Base-by-base conservation (phyloP, 1,139 yeast species). In the Lodderomyces margitis region DNA sequence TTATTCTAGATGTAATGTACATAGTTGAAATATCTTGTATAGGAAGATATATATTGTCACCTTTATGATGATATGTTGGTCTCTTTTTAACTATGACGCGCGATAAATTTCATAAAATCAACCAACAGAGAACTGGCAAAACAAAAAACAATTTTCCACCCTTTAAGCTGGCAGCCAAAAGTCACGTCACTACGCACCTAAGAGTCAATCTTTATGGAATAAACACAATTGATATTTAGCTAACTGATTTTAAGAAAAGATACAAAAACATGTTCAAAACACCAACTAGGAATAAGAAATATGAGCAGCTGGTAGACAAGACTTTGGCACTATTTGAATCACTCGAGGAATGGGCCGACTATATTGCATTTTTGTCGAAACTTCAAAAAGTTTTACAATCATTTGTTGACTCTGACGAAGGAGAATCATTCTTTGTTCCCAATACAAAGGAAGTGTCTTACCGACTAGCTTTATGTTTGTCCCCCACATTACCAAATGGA, bases 281-380 rank as follows among this genome's bases (percentile, higher is more conserved):
- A 7, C 19, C 17, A 14, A 60, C 88, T 2, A 83, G 80, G 53
- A 89, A 85, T 57, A 84, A 80, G 61, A 80, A 86, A 48, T 85
- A 83, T 56, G 66, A 71, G 20, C 74, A 80, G 23, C 79, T 72
- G 48, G 77, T 89, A 5, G 95, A 87, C 45, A 80, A 83, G 49
- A 89, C 94, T 0, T 66, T 92, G 21, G 70, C 78, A 6, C 70
- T 81, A n/a, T 92, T 92, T 66, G 96, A 87, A 43, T 62, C 81
- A n/a, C 83, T 89, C 2, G 85, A 82, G 34, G 98, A 91, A 67
- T 92, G 98, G 98, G 98, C 98, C n/a, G 98, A 92, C 58, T 89
- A 91, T 61, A 92, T 92, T 45, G 84, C 97, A 16, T 89, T 88
- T 58, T 68, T 94, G 36, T 81, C 92, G 1, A 79, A 86, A 50